Evolutionary conservation across 805 yeast genomes (phyloP).

Genomic region (Candida insectalens): DNA sequence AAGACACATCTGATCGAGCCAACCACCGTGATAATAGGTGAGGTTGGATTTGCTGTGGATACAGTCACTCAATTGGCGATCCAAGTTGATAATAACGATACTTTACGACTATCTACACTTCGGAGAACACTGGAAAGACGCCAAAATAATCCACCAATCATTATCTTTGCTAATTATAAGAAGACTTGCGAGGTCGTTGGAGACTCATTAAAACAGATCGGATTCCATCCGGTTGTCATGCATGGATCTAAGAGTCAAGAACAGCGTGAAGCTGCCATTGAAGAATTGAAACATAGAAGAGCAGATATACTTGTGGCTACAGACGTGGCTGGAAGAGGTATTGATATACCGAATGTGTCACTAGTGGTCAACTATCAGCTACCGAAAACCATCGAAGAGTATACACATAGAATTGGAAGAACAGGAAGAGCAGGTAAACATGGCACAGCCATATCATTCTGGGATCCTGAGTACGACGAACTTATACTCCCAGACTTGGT

Average conservation of each 20-base stretch:
- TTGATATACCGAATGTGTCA: constrained; percentile 82
- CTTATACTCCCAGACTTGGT: constrained; percentile 41
- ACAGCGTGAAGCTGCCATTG: constrained; percentile 71
- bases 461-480: constrained; percentile 43
- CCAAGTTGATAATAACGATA: constrained; percentile 33
- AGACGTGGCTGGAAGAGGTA: constrained; percentile 93
- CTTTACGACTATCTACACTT: constrained; percentile 34
- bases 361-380: constrained; percentile 82
- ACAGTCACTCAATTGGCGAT: constrained; percentile 64
- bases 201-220: constrained; percentile 34
- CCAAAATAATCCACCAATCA: constrained; percentile 45
- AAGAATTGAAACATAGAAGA: constrained; percentile 42
- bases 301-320: constrained; percentile 75
- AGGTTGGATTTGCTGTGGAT: constrained; percentile 53
- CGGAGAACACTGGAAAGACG: constrained; percentile 24
- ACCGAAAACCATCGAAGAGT: constrained; percentile 70
- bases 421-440: constrained; percentile 89
- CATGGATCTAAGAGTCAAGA: constrained; percentile 87
- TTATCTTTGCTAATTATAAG: constrained; percentile 75
- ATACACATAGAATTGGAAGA: constrained; percentile 89
- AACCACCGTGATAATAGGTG: constrained; percentile 58
- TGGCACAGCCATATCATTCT: constrained; percentile 70
- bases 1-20: constrained; percentile 53
- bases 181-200: constrained; percentile 61
- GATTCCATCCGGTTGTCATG: constrained; percentile 47